Evolutionary conservation across 2,329 filamentous ascomycete species (phyloP), one percentile per base, ranked within the genome.

Genomic region (Ascocoryne sarcoides): DNA sequence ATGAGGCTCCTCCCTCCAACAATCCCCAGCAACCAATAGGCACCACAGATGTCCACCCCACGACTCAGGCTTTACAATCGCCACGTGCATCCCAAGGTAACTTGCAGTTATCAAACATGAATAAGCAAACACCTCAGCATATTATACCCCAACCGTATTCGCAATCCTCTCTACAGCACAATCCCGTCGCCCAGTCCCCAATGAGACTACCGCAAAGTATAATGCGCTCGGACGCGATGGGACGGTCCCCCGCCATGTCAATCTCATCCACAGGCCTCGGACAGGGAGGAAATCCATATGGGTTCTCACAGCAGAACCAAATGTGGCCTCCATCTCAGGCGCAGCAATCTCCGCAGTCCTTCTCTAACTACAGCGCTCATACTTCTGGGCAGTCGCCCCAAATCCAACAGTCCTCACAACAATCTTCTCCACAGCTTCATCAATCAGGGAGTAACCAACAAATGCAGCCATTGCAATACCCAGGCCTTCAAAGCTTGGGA

Each of bases 81-180:
- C 71, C 81, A 38, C 73, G 79, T 47, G 65, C 71, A 40, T 60
- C 74, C 17, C 66, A 71, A 32, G 67, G 71, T 36, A 68, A 68
- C 37, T 64, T 75, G 49, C 68, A 72, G 34, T 75, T 78, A 50
- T 70, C 78, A 12, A 52, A 61, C 37, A 61, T 67, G 37, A 56
- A 65, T 39, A 65, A 66, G 40, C 65, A 66, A 49, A 47, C 59
- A 14, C 51, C 57, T 23, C 64, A 63, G 35, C 57, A 64, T 28
- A 64, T 71, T 55, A 65, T 69, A 50, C 74, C 62, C 51, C 75
- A 66, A 46, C 70, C 75, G 1, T 93, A 88, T 62, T 76, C 80
- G 39, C 82, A 81, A 56, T 74, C 84, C 39, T 75, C 84, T 33
- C 79, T 84, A 56, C 73, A 81, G 26, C 84, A 84, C 56, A 81